phyloP scores from a whole-genome alignment of 1,139 yeast genomes.

The Meyerozyma athensensis region DNA sequence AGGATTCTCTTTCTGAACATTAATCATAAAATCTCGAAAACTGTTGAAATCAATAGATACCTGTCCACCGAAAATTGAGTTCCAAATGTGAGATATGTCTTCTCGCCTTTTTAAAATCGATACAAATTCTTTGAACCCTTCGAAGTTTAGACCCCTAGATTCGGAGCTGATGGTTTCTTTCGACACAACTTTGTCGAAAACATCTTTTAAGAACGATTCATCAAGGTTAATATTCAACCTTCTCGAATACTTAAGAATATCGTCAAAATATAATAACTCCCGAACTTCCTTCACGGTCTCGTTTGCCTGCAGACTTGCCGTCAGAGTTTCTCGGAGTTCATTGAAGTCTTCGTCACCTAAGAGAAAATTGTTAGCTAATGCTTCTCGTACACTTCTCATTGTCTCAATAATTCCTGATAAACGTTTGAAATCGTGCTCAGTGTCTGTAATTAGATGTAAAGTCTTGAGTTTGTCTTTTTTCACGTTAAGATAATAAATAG shows the following conservation, averaged over 20 bases:
- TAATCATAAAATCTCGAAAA: constrained; percentile 44
- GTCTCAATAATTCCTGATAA: constrained; percentile 56
- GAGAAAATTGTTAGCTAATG: constrained; percentile 29
- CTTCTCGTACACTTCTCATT: constrained; percentile 36
- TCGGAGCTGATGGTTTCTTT: constrained; percentile 5
- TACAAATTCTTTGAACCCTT: constrained; percentile 71
- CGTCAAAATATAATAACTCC: constrained; percentile 55
- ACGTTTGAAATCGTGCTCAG: constrained; percentile 53
- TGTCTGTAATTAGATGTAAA: constrained; percentile 71
- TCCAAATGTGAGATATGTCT: constrained; percentile 30
- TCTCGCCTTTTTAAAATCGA: constrained; percentile 34
- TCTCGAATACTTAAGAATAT: constrained; percentile 60
- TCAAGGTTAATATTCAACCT: constrained; percentile 63
- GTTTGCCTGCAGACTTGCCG: constrained; percentile 16
- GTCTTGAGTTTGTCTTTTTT: constrained; percentile 52
- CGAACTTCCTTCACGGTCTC: constrained; percentile 19
- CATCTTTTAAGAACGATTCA: constrained; percentile 21
- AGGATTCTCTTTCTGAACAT: constrained; percentile 48
- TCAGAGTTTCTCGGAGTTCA: constrained; percentile 18
- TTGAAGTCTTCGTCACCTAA: constrained; percentile 38
- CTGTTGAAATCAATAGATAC: constrained; percentile 38
- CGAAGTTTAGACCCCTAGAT: constrained; percentile 45
- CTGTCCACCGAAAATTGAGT: constrained; percentile 19
- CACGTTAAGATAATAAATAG: constrained; percentile 64
- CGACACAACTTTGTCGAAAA: constrained; percentile 47